Evolutionary conservation across 2,329 filamentous ascomycete genomes (phyloP).

Genomic region (Monilinia fructigena): DNA sequence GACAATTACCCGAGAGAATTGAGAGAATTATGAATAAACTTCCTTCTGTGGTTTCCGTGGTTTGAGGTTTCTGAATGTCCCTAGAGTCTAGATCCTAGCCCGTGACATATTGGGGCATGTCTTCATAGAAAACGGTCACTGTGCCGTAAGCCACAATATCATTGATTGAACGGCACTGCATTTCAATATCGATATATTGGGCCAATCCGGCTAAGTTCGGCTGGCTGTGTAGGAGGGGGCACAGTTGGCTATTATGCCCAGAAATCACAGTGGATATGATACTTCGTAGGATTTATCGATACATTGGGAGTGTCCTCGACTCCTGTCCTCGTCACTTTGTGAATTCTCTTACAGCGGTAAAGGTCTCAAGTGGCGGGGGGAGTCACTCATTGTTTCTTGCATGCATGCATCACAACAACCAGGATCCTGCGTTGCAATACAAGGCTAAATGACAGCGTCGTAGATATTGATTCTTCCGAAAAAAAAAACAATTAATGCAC

Average conservation of each 20-base stretch:
- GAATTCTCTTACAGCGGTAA: too few species aligned
- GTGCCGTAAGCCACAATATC: constrained; percentile 22
- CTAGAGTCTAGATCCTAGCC: constrained; percentile 6
- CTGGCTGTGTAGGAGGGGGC: constrained; percentile 7
- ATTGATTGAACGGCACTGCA: constrained; percentile 20
- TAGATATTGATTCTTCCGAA: constrained; percentile 6
- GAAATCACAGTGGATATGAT: constrained; percentile 14
- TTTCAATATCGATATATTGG: constrained; percentile 21
- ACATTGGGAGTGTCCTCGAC: too few species aligned
- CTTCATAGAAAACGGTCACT: constrained; percentile 17
- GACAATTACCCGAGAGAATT: neutral
- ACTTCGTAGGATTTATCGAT: constrained; percentile 10
- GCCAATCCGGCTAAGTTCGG: constrained; percentile 5
- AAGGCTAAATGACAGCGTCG: constrained; percentile 12
- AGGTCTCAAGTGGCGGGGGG: neutral
- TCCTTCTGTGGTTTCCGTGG: neutral
- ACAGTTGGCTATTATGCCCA: neutral
- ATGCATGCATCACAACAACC: constrained; percentile 12
- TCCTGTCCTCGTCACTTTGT: too few species aligned
- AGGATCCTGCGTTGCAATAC: constrained; percentile 18
- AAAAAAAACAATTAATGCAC: constrained; percentile 6
- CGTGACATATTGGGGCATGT: constrained; percentile 1
- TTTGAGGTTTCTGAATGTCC: neutral
- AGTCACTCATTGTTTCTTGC: constrained; percentile 5
- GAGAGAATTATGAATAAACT: neutral